Evolutionary conservation across 352 stramenopile genomes (phyloP).

Genomic region (Pythium chondricola): DNA sequence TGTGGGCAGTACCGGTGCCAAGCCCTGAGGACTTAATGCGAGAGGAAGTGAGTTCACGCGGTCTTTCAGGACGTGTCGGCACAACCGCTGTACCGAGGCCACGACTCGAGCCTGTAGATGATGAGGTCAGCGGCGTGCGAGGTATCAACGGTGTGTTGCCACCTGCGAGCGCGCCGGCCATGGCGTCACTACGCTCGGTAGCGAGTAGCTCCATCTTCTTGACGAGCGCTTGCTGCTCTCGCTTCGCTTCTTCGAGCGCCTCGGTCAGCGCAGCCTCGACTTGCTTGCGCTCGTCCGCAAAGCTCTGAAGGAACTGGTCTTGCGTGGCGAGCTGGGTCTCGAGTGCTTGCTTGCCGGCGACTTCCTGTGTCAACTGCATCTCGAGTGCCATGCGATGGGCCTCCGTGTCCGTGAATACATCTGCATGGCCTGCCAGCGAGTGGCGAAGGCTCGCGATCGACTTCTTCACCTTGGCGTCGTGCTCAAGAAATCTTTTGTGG

Average conservation of each 20-base stretch:
- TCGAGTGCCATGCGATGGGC: conserved; percentile 36
- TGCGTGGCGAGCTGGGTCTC: conserved; percentile 35
- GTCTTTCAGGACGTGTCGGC: conserved; percentile 51
- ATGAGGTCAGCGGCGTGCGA: conserved; percentile 4
- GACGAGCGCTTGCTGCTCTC: conserved; percentile 30
- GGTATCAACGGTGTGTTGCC: not conserved
- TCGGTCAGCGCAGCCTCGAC: conserved; percentile 37
- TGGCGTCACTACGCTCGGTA: conserved; percentile 18
- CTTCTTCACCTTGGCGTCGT: conserved; percentile 22
- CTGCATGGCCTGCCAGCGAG: conserved; percentile 22
- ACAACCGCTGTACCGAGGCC: conserved; percentile 4
- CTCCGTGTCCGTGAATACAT: conserved; percentile 30
- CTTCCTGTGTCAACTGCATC: conserved; percentile 27
- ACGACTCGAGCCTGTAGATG: not conserved
- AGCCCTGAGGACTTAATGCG: conserved; percentile 8
- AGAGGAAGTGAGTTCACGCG: conserved; percentile 22
- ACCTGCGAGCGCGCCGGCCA: conserved; percentile 4
- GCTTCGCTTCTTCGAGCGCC: conserved; percentile 26
- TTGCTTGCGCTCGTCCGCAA: conserved; percentile 49
- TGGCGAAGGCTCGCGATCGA: conserved; percentile 21
- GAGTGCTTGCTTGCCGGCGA: conserved; percentile 22
- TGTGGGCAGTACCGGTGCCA: conserved; percentile 43
- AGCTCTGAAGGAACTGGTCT: conserved; percentile 32
- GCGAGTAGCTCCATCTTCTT: conserved; percentile 39
- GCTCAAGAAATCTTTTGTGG: conserved; percentile 27